phyloP scores from a whole-genome alignment of 228 moss, liverwort and hornwort species.

The Sphagnum magellanicum region DNA sequence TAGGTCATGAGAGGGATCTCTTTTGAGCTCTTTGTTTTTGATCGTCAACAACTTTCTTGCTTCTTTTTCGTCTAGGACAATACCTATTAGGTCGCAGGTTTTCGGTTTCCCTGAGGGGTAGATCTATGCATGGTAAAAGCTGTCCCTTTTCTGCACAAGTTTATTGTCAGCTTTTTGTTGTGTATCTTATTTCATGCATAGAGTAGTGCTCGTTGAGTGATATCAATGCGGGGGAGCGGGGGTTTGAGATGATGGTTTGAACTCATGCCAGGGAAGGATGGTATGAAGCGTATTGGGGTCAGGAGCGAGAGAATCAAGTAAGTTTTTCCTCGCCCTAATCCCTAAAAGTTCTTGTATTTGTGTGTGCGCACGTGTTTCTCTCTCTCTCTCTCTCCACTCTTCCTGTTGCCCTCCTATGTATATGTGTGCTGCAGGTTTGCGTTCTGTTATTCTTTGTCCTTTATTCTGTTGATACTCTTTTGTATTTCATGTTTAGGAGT shows the following conservation, averaged over 20 bases:
- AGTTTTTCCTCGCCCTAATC: neutral
- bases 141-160: neutral
- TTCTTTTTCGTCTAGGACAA: no score
- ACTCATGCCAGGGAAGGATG: slow-evolving; percentile 39
- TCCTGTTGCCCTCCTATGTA: no score
- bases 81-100: neutral
- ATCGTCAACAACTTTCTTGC: no score
- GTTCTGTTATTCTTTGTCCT: no score
- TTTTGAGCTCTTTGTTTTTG: no score
- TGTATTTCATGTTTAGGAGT: no score
- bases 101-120: neutral
- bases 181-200: no score
- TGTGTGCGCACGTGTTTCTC: no score
- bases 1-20: neutral
- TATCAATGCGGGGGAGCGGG: neutral
- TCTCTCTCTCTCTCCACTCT: neutral
- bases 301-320: slow-evolving; percentile 51
- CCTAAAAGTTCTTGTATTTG: no score
- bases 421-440: no score
- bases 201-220: neutral
- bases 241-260: slow-evolving; percentile 7
- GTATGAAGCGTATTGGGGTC: slow-evolving; percentile 44
- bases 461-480: no score
- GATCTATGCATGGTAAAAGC: neutral
- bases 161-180: neutral